Evolutionary conservation across 768 basidiomycete genomes (phyloP).

Genomic region (Tricholoma hemisulphureum): DNA sequence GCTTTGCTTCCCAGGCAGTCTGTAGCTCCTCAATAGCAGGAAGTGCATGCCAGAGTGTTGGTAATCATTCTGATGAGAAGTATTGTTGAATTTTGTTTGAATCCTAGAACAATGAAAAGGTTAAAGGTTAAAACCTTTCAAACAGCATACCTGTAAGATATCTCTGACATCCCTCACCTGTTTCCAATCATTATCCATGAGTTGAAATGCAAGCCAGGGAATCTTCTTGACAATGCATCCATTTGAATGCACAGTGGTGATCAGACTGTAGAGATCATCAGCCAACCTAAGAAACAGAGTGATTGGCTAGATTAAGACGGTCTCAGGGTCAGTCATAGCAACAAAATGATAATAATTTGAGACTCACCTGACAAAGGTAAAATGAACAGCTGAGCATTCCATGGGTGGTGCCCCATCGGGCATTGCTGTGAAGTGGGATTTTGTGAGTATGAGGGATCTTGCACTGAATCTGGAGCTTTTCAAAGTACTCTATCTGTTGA

Average conservation of each 20-base stretch:
- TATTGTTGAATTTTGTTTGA: constrained; percentile 18
- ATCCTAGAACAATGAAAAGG: too few species aligned
- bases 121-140: too few species aligned
- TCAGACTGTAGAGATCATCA: constrained; percentile 4
- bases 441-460: constrained; percentile 20
- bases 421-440: constrained; percentile 17
- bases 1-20: constrained; percentile 27
- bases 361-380: too few species aligned
- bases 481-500: constrained; percentile 22
- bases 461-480: too few species aligned
- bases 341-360: too few species aligned
- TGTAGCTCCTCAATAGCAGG: constrained; percentile 27
- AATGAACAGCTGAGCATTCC: too few species aligned
- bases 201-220: constrained; percentile 4
- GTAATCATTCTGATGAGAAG: too few species aligned
- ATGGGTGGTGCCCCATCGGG: not conserved
- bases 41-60: constrained; percentile 24
- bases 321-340: too few species aligned
- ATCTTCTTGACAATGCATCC: constrained; percentile 4
- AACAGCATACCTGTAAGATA: constrained; percentile 7
- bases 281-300: constrained; percentile 1
- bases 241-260: constrained; percentile 3
- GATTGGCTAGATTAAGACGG: constrained; percentile 1
- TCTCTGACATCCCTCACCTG: not conserved
- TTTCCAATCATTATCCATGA: constrained; percentile 3